phyloP scores from a whole-genome alignment of 2,329 filamentous ascomycete genomes.

The Aspergillus costaricaensis region DNA sequence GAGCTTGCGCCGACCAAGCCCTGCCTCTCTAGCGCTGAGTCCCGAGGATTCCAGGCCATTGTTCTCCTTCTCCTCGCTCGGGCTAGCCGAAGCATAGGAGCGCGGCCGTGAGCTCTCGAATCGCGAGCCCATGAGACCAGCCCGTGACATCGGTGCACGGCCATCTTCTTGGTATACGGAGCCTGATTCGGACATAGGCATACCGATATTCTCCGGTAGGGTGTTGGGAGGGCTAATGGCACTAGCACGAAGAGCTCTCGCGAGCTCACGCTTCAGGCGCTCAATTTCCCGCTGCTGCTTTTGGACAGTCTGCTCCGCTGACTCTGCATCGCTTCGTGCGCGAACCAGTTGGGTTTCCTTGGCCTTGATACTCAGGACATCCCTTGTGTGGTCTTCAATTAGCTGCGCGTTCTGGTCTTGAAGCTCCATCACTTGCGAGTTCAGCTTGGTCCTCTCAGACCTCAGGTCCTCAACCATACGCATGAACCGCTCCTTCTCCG shows the following conservation, averaged over 20 bases:
- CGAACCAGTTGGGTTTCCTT: constrained; percentile 97
- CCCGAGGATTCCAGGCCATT: constrained; percentile 42
- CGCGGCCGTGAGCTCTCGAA: constrained; percentile 45
- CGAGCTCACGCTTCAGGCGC: constrained; percentile 81
- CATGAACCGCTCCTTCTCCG: constrained; percentile 76
- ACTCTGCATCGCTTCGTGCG: constrained; percentile 84
- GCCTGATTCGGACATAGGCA: constrained; percentile 52
- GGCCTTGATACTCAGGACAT: constrained; percentile 94
- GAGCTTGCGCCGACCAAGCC: constrained; percentile 45
- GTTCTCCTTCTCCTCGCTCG: constrained; percentile 76
- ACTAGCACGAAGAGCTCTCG: constrained; percentile 49
- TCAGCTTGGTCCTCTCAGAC: constrained; percentile 76
- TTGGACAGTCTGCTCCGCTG: constrained; percentile 82
- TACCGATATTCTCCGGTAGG: constrained; percentile 55
- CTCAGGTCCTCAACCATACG: constrained; percentile 78
- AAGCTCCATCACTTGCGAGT: constrained; percentile 86
- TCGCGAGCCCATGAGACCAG: constrained; percentile 39
- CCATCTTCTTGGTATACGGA: constrained; percentile 44
- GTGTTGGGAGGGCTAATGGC: constrained; percentile 41
- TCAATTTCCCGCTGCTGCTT: constrained; percentile 86
- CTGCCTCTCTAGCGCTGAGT: constrained; percentile 32
- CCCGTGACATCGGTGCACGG: constrained; percentile 31
- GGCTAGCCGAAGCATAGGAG: constrained; percentile 53
- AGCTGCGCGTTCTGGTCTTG: constrained; percentile 96
- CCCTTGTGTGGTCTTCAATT: constrained; percentile 94